These are phyloP conservation scores for Penicillium waksmanii DNA, from an alignment of 495 filamentous ascomycete genomes.

Conservation along the genomic window DNA sequence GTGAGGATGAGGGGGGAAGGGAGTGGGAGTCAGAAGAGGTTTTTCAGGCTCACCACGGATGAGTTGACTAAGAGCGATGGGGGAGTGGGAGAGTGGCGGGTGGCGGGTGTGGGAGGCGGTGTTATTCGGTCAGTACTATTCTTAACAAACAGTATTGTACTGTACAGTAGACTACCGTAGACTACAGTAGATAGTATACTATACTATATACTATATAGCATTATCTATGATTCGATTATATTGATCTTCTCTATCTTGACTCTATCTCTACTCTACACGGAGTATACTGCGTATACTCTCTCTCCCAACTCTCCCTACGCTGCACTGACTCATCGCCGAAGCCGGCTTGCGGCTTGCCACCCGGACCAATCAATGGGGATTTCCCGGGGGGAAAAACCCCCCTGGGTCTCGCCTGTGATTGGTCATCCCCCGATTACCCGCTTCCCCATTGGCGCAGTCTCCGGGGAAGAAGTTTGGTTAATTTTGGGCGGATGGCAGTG, in stretches of 20 bases:
- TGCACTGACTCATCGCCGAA: background rate
- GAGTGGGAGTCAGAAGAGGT: conserved; percentile 11
- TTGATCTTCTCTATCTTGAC: background rate
- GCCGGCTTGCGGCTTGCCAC: no score
- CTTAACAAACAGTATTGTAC: background rate
- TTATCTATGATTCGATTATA: background rate
- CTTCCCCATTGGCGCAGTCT: no score
- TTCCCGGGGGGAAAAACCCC: no score
- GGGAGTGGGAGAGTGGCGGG: conserved; percentile 22
- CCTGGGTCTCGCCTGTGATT: no score
- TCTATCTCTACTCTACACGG: no score
- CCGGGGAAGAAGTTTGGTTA: no score
- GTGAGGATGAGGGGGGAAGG: background rate
- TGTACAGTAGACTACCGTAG: background rate
- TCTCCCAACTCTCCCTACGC: no score
- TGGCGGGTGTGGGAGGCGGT: conserved; percentile 29
- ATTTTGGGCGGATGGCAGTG: no score
- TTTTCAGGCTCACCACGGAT: background rate
- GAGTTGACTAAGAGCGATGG: conserved; percentile 17
- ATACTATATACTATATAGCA: background rate
- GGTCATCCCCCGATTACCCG: no score
- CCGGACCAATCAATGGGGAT: no score
- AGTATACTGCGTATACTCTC: no score
- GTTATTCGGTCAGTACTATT: background rate
- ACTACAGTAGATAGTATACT: no score